Evolutionary conservation across 106 monocot genomes (phyloP), one percentile per base, ranked within the genome.

Genomic region (Vanilla planifolia): DNA sequence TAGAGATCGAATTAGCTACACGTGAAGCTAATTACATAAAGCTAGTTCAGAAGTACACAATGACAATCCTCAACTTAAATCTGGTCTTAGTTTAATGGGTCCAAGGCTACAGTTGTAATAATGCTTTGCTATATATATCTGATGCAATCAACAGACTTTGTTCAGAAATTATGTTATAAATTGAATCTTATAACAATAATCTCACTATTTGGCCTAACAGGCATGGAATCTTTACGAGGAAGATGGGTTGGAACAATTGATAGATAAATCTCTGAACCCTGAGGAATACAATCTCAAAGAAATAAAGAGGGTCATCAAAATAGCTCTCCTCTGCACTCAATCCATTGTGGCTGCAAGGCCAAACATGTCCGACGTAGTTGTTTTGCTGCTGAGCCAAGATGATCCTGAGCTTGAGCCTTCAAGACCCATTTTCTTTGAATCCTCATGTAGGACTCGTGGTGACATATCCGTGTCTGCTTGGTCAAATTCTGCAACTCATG

Each of bases 271-370:
- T 20, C 33, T 87, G 51, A 48, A 82, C 26, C 68, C 57, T 17
- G 42, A 43, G 27, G 75, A 72, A 37, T 73, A 55, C 61, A 44
- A 62, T 1, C 22, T 55, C 43, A 65, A 72, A 8, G 79, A 87
- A 52, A 26, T 87, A 26, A 62, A 61, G 39, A 75, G 37, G 58
- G 52, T 76, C 15, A 70, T 87, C 8, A 58, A 82, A 57, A 75
- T 86, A 56, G 86, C 86, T 46, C 71, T 81, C 7, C 74, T 81
- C 37, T 86, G 86, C 81, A 86, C 75, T 51, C 86, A 86, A n/a
- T 81, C 81, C n/a, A 59, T 69, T 14, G 86, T 78, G 6, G 51
- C 71, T 50, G 71, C 64, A 34, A 75, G 81, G 66, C 86, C 81
- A 20, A 78, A 77, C 33, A 81, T 86, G 86, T 75, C 86, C 4